Percentiles rank a stretch among this genome's conserved stretches.
These are phyloP conservation scores for Suhomyces pyralidae DNA, from an alignment of 805 yeast genomes.

Conservation along the genomic window DNA sequence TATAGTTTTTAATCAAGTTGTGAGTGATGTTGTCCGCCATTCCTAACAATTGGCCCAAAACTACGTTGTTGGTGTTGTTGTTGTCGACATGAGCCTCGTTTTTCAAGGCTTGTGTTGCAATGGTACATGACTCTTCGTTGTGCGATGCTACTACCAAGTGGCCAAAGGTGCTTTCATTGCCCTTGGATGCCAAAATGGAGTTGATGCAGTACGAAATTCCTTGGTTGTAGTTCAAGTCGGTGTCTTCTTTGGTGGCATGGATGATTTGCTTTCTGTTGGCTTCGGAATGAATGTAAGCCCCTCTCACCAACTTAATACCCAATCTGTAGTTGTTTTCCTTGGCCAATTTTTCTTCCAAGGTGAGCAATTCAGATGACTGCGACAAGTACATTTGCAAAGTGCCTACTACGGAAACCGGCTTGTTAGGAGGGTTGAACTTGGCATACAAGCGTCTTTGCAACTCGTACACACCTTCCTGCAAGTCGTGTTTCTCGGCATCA, in stretches of 20 bases:
- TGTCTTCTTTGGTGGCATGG: slow-evolving; percentile 70
- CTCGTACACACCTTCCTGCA: slow-evolving; percentile 89
- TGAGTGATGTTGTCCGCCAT: slow-evolving; percentile 91
- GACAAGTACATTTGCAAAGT: slow-evolving; percentile 90
- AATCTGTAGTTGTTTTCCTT: slow-evolving; percentile 58
- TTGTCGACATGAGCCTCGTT: slow-evolving; percentile 9
- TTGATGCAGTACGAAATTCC: slow-evolving; percentile 65
- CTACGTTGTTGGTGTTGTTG: slow-evolving; percentile 54
- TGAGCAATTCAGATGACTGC: slow-evolving; percentile 61
- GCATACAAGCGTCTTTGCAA: slow-evolving; percentile 78
- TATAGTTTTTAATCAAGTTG: slow-evolving; percentile 63
- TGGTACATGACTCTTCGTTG: slow-evolving; percentile 71
- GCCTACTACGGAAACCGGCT: slow-evolving; percentile 72
- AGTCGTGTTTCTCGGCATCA: slow-evolving; percentile 87
- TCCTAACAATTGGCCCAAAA: slow-evolving; percentile 87
- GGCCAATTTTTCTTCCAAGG: slow-evolving; percentile 65
- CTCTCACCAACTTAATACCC: slow-evolving; percentile 89
- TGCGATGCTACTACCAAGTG: slow-evolving; percentile 91
- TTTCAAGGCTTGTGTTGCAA: slow-evolving; percentile 58
- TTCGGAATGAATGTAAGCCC: slow-evolving; percentile 93
- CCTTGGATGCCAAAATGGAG: slow-evolving; percentile 47
- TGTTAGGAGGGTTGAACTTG: slow-evolving; percentile 60
- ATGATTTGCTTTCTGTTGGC: slow-evolving; percentile 64
- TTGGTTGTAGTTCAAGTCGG: slow-evolving; percentile 73
- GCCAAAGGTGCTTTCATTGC: slow-evolving; percentile 53